Evolutionary conservation across 139 green algal genomes (phyloP).

Genomic region (Penium margaritaceum): DNA sequence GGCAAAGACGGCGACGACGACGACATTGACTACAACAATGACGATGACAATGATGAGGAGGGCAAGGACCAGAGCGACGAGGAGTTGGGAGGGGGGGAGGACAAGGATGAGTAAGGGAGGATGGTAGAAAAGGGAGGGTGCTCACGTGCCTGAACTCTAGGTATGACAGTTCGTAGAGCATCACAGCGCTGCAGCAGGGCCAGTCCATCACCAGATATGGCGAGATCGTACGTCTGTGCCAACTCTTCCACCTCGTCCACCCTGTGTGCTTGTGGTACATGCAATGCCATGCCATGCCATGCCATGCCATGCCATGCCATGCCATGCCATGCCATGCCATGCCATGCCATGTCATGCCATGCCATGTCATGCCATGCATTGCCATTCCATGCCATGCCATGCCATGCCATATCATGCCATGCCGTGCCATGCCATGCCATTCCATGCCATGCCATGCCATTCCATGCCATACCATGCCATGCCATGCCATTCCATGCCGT

Average conservation of each 20-base stretch:
- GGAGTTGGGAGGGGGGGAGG: neutral
- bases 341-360: neutral
- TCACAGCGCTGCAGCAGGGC: constrained; percentile 59
- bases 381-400: neutral
- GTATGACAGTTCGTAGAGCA: constrained; percentile 24
- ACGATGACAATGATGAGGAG: neutral
- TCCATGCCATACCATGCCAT: neutral
- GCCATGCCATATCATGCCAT: neutral
- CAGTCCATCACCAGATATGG: constrained; percentile 73
- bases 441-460: neutral
- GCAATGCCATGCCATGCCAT: neutral
- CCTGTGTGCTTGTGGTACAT: neutral
- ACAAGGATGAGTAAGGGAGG: constrained; percentile 7
- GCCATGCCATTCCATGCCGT: neutral
- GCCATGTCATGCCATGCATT: neutral
- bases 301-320: neutral
- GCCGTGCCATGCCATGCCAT: neutral
- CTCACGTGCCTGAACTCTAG: too few species aligned
- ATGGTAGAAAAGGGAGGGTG: too few species aligned
- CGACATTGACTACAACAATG: neutral
- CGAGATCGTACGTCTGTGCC: constrained; percentile 76
- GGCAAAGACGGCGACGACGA: neutral
- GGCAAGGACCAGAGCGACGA: neutral
- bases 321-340: neutral
- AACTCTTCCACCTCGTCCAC: constrained; percentile 55